Base-by-base conservation (phyloP, 1,284 basidiomycete species). In the Fomitopsis pinicola region DNA sequence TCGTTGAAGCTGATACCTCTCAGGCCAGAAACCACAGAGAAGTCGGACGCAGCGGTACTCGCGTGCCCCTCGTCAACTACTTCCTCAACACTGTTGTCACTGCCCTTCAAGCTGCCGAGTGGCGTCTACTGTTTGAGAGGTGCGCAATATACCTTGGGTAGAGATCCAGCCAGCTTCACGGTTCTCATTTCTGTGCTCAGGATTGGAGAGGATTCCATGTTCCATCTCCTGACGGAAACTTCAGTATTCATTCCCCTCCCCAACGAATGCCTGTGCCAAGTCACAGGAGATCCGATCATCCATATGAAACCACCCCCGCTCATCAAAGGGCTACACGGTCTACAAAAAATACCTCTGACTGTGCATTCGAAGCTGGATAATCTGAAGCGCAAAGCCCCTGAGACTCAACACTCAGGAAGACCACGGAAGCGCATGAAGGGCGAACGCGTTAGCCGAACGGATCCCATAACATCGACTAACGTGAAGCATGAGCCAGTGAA, bases 261-360 rank as follows among this genome's bases (percentile, higher is more conserved):
- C 0, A 93, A 94, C 66, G 85, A 83, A n/a, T 95, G 91, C 68
- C 81, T 89, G 15, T 90, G 88, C 63, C 94, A 96, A 72, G 72
- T 95, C 62, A 85, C 87, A 0, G 94, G 94, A 2, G 77, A 81
- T 38, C 86, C 89, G 2, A 69, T 95, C 10, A 76, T 86, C 17
- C 78, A 84, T 59, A 64, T 80, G 15, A 69, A 70, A 5, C 76
- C 76, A n/a, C 75, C 75, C 15, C 55, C 60, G 5, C 19, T 48
- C 42, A 3, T 59, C 9, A 19, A 14, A 9, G n/a, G 14, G 6
- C 19, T 53, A 15, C 22, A 38, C 14, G 19, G 17, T 12, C 6
- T 19, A 5, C 46, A 15, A 26, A 17, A 10, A 26, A 5, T 15
- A 7, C 19, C 15, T 9, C 14, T 44, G n/a, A 22, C 22, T 12